Evolutionary conservation across 257 asterid genomes (phyloP).

Genomic region (Rhazya stricta): DNA sequence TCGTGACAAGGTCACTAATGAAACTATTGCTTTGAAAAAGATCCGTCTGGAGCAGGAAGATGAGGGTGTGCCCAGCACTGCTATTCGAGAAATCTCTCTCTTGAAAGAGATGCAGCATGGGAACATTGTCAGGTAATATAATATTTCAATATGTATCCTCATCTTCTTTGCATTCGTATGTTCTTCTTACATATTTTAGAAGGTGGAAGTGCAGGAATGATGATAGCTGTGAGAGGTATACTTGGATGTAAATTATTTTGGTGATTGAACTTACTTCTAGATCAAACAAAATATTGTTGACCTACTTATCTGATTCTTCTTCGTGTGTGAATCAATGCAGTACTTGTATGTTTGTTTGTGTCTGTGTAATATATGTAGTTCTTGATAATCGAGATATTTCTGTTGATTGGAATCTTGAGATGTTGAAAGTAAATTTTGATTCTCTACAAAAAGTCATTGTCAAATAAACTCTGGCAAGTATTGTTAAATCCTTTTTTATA

Average conservation of each 20-base stretch:
- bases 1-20: constrained; percentile 77
- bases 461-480: neutral
- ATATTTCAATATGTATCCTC: neutral
- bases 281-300: neutral
- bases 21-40: constrained; percentile 91
- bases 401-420: neutral
- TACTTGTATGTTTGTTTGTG: neutral
- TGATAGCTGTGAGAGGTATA: neutral
- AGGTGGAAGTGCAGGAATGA: neutral
- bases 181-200: neutral
- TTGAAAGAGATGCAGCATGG: constrained; percentile 97
- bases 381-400: neutral
- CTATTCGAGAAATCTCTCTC: constrained; percentile 95
- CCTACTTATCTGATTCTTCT: neutral
- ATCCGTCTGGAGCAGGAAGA: constrained; percentile 97
- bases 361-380: neutral
- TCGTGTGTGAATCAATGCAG: neutral
- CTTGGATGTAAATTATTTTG: neutral
- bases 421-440: neutral
- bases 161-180: neutral
- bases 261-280: neutral
- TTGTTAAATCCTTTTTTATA: neutral
- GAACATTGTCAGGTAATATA: constrained; percentile 69
- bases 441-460: neutral
- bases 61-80: constrained; percentile 99